Base-by-base conservation (phyloP, 129 eudicot species). In the Daucus carota region DNA sequence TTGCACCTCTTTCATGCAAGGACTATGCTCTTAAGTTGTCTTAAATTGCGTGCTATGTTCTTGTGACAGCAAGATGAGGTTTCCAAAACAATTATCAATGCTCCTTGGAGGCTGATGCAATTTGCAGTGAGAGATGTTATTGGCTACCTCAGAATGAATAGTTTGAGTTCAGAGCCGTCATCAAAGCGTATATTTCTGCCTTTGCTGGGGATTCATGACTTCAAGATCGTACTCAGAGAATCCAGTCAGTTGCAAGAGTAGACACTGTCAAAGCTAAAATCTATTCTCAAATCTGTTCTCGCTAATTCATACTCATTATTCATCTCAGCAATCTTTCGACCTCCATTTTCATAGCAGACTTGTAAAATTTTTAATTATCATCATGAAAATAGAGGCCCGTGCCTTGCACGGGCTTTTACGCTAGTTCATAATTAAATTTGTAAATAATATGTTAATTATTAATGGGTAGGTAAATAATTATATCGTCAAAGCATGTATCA, bases 121-220 rank as follows among this genome's bases (percentile, higher is more conserved):
- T 91, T 88, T 86, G 98, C 98, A 33, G 98, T 93, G 28, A 80
- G 98, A 66, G 98, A 93, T 62, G 98, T 97, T 20, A 88, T 93
- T 76, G 91, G 86, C 43, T 82, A 89, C 77, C 69, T 90, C n/a
- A 85, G 78, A 83, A 73, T 93, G 57, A 82, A 93, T 60, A 85
- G 82, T 76, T 81, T 82, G 73, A 79, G 86, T 28, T 22, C 85
- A 32, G 97, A 89, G 84, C 96, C 93, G 73, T 85, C 96, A 48
- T 70, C 62, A 20, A 93, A 93, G 77, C 96, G 97, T 13, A 84
- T 93, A 92, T 93, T 75, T 81, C 97, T 38, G 85, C 90, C 40
- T 76, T 93, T 31, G 66, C 79, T 17, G 87, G 73, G 16, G 85
- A 83, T 33, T 68, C 83, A 33, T 45, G 79, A 29, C 46, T 72